Evolutionary conservation across 108 stramenopile genomes (phyloP).

Genomic region (Pinguiococcus pyrenoidosus): DNA sequence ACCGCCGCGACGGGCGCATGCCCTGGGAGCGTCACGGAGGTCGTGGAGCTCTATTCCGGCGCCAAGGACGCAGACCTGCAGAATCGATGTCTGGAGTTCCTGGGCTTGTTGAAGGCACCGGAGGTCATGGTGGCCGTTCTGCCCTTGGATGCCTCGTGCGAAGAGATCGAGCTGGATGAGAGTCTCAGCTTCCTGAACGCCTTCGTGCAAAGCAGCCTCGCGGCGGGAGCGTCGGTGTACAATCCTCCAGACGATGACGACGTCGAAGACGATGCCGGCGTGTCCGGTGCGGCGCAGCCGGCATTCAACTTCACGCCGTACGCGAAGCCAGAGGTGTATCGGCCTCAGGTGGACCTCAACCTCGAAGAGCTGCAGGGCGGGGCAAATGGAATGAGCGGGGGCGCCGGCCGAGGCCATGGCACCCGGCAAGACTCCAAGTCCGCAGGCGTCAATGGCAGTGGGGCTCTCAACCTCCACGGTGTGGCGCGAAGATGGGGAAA

Average conservation of each 20-base stretch:
- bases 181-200: constrained; percentile 72
- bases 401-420: too few species aligned
- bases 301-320: constrained; percentile 29
- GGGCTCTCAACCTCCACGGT: not conserved
- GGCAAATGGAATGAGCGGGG: too few species aligned
- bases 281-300: constrained; percentile 19
- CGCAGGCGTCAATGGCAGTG: not conserved
- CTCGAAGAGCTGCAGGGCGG: not conserved
- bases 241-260: constrained; percentile 17
- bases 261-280: constrained; percentile 72
- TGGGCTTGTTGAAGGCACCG: constrained; percentile 45
- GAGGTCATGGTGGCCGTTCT: constrained; percentile 62
- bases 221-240: constrained; percentile 71
- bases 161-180: constrained; percentile 71
- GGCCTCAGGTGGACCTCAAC: not conserved
- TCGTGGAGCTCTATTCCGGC: constrained; percentile 69
- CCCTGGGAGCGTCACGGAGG: constrained; percentile 58
- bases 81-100: constrained; percentile 79
- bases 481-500: not conserved
- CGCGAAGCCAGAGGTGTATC: not conserved
- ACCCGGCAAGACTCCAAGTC: not conserved
- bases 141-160: constrained; percentile 84
- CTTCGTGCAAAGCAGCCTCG: constrained; percentile 61
- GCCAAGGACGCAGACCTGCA: constrained; percentile 73
- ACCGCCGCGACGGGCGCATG: constrained; percentile 78